Evolutionary conservation across 805 yeast species (phyloP).

Genomic region (Ogataea henricii): DNA sequence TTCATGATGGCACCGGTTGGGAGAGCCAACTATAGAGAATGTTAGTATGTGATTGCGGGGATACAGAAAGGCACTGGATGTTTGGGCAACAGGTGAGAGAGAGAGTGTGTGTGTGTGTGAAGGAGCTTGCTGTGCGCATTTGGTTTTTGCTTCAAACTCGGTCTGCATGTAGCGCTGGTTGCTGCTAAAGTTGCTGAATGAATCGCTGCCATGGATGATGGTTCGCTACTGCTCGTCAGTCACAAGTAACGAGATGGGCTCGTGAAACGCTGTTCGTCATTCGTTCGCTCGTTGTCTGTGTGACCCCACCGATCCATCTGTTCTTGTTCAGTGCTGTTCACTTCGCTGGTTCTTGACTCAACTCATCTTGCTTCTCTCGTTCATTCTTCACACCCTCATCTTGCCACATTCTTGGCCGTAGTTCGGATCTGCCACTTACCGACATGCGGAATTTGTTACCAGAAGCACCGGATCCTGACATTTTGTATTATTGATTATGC

Average conservation of each 20-base stretch:
- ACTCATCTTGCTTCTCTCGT: neutral
- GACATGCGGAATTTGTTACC: constrained; percentile 99
- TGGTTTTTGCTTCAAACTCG: too few species aligned
- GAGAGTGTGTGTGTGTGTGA: too few species aligned
- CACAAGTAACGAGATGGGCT: too few species aligned
- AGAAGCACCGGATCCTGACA: constrained; percentile 95
- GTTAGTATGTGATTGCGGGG: constrained; percentile 25
- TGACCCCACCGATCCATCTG: neutral
- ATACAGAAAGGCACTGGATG: too few species aligned
- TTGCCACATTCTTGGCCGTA: neutral
- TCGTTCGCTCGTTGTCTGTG: neutral
- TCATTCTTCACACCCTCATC: neutral
- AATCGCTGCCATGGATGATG: too few species aligned
- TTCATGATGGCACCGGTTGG: constrained; percentile 99
- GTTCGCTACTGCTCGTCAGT: too few species aligned
- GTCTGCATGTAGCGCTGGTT: too few species aligned
- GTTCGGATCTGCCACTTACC: constrained; percentile 52
- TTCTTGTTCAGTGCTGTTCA: neutral
- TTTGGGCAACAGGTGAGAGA: too few species aligned
- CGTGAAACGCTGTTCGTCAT: too few species aligned
- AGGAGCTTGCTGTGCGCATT: too few species aligned
- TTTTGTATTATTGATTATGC: constrained; percentile 37
- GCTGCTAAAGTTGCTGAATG: too few species aligned
- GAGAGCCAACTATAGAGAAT: constrained; percentile 78
- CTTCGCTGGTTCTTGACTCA: too few species aligned